A percentile compares a stretch with the other conserved stretches of the same genome.
These are phyloP conservation scores for Sarocladiaceae sp. DNA, from an alignment of 2,329 filamentous ascomycete genomes.

Conservation along the genomic window DNA sequence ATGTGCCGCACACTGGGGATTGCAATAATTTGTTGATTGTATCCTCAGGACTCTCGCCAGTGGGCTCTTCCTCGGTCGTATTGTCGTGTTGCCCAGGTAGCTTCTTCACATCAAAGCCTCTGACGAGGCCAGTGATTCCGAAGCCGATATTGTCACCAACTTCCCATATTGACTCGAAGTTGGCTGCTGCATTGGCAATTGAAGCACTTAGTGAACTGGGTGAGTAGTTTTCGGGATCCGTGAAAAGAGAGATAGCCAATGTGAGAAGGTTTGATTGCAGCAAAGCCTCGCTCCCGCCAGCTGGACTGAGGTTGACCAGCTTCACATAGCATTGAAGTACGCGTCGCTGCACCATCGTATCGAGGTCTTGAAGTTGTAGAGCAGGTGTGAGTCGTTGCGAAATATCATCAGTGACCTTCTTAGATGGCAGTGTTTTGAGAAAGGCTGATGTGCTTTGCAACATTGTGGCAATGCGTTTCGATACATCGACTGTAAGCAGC, in stretches of 20 bases:
- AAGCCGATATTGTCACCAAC: conserved; percentile 92
- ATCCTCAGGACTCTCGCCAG: conserved; percentile 58
- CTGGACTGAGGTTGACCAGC: conserved; percentile 81
- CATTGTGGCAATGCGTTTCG: conserved; percentile 89
- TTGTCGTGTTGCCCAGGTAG: conserved; percentile 65
- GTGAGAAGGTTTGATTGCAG: conserved; percentile 89
- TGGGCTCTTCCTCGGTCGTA: conserved; percentile 38
- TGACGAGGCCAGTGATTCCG: conserved; percentile 81
- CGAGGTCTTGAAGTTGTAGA: conserved; percentile 83
- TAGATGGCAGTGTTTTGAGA: conserved; percentile 75
- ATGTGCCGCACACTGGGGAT: conserved; percentile 74
- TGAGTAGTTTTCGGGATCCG: conserved; percentile 84
- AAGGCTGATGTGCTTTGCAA: conserved; percentile 91
- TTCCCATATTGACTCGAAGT: conserved; percentile 94
- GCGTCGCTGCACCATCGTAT: conserved; percentile 87
- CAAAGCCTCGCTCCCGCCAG: conserved; percentile 78
- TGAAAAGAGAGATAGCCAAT: conserved; percentile 84
- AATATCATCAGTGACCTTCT: conserved; percentile 83
- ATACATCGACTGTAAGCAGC: conserved; percentile 87
- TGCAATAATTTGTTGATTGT: conserved; percentile 57
- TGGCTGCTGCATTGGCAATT: conserved; percentile 84
- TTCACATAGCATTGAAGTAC: conserved; percentile 95
- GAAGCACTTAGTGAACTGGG: conserved; percentile 83
- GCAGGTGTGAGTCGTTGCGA: conserved; percentile 78
- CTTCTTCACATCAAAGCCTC: conserved; percentile 68